phyloP scores from a whole-genome alignment of 106 monocot species.

The Allium sativum region DNA sequence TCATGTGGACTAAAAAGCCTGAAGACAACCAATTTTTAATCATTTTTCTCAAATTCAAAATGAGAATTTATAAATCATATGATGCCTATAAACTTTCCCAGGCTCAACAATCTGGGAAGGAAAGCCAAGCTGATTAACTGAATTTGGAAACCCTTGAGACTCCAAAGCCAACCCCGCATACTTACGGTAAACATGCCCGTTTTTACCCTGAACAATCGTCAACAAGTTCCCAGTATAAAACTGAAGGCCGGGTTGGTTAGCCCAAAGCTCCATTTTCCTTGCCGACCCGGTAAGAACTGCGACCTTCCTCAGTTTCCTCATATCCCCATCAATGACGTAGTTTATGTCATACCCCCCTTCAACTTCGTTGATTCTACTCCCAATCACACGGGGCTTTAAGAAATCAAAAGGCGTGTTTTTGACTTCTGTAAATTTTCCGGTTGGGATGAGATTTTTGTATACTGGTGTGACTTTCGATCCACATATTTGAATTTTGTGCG shows the following conservation, averaged over 20 bases:
- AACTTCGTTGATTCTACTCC: conserved; percentile 24
- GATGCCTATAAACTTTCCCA: conserved; percentile 53
- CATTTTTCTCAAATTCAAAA: neutral
- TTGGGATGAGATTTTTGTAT: conserved; percentile 27
- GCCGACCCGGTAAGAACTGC: conserved; percentile 39
- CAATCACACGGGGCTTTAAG: conserved; percentile 12
- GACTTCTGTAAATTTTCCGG: conserved; percentile 24
- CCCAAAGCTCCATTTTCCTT: conserved; percentile 48
- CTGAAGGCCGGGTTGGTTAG: conserved; percentile 75
- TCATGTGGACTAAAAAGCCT: too few species aligned
- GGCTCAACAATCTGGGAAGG: conserved; percentile 63
- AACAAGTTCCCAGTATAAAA: conserved; percentile 66
- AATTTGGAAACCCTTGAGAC: conserved; percentile 75
- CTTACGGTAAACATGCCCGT: conserved; percentile 28
- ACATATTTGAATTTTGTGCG: conserved; percentile 40
- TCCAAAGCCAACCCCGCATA: conserved; percentile 60
- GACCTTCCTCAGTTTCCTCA: conserved; percentile 36
- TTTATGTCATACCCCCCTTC: conserved; percentile 48
- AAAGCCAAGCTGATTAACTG: conserved; percentile 66
- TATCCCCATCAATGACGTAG: conserved; percentile 31
- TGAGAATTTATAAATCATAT: conserved; percentile 69
- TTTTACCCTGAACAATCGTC: conserved; percentile 40
- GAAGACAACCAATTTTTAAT: too few species aligned
- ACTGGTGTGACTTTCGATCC: conserved; percentile 33
- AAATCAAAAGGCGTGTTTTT: conserved; percentile 35